Evolutionary conservation across 2,329 filamentous ascomycete species (phyloP).

Genomic region (Xylaria polymorpha): DNA sequence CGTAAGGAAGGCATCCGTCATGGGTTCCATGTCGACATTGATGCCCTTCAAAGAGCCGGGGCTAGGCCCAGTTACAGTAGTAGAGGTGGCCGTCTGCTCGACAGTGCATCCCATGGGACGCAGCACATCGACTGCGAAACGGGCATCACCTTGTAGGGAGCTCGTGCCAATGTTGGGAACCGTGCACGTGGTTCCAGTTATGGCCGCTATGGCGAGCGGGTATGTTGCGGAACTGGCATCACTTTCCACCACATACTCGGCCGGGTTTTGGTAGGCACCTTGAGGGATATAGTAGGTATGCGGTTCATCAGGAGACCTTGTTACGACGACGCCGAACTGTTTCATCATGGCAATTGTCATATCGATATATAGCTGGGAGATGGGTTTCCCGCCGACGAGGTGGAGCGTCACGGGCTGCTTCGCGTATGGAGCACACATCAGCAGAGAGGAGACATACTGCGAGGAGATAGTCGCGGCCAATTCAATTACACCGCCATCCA

Average conservation of each 20-base stretch:
- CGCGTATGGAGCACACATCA: conserved; percentile 97
- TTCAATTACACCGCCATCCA: conserved; percentile 88
- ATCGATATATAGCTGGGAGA: conserved; percentile 96
- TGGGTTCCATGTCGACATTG: conserved; percentile 95
- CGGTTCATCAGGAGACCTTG: conserved; percentile 78
- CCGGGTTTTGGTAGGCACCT: conserved; percentile 83
- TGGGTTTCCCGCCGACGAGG: conserved; percentile 94
- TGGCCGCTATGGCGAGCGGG: conserved; percentile 91
- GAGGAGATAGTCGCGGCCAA: conserved; percentile 95
- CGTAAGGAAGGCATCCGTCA: conserved; percentile 98
- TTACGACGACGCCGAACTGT: conserved; percentile 85
- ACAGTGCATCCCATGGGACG: conserved; percentile 94
- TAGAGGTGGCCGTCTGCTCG: conserved; percentile 84
- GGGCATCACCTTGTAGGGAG: conserved; percentile 93
- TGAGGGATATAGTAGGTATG: conserved; percentile 96
- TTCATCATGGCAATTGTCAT: conserved; percentile 99
- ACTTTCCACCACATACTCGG: conserved; percentile 91
- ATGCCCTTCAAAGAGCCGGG: conserved; percentile 79
- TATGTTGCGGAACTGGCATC: conserved; percentile 98
- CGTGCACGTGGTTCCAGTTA: conserved; percentile 94
- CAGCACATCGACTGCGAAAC: conserved; percentile 91
- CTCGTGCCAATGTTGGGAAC: conserved; percentile 94
- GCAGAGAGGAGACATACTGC: conserved; percentile 97
- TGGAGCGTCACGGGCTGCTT: conserved; percentile 91
- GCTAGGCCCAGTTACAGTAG: conserved; percentile 90